These are phyloP conservation scores for Omphalea diandra DNA, from an alignment of 441 rosid genomes.

Conservation along the genomic window DNA sequence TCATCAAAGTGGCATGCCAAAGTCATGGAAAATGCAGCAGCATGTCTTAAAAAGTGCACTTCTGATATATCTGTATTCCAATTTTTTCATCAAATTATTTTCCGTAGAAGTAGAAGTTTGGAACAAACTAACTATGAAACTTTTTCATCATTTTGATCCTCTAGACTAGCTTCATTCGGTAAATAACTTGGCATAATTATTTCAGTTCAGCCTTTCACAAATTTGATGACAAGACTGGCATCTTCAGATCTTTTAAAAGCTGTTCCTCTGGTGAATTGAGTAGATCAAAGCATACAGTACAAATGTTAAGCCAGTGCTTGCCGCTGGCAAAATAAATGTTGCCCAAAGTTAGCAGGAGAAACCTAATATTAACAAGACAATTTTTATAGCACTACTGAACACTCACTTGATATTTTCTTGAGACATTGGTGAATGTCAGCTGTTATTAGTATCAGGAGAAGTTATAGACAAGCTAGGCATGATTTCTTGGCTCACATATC, in stretches of 20 bases:
- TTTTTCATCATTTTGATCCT: too few relatives aligned
- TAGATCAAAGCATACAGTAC: slow-evolving; percentile 67
- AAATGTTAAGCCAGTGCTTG: slow-evolving; percentile 66
- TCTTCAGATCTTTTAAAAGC: slow-evolving; percentile 25
- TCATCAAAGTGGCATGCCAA: slow-evolving; percentile 9
- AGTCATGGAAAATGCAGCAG: not conserved
- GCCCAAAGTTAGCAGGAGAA: slow-evolving; percentile 19
- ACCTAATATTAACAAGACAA: slow-evolving; percentile 11
- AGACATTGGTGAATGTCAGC: slow-evolving; percentile 35
- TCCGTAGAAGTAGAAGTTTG: not conserved
- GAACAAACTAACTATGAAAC: not conserved
- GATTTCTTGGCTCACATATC: slow-evolving; percentile 31
- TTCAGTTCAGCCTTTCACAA: slow-evolving; percentile 31
- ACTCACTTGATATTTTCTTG: slow-evolving; percentile 39
- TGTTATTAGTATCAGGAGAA: slow-evolving; percentile 28
- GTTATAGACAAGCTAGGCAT: slow-evolving; percentile 43
- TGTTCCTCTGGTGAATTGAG: slow-evolving; percentile 58
- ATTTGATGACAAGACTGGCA: slow-evolving; percentile 30
- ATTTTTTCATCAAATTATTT: not conserved
- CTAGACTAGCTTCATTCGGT: not conserved
- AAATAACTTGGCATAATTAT: not conserved
- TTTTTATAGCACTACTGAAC: slow-evolving; percentile 13
- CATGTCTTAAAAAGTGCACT: not conserved
- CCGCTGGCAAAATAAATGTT: slow-evolving; percentile 40
- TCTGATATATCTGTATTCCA: not conserved